Percentiles rank a stretch among this genome's conserved stretches.
These are phyloP conservation scores for Theileria equi DNA, from an alignment of 169 alveolate genomes.

Conservation along the genomic window DNA sequence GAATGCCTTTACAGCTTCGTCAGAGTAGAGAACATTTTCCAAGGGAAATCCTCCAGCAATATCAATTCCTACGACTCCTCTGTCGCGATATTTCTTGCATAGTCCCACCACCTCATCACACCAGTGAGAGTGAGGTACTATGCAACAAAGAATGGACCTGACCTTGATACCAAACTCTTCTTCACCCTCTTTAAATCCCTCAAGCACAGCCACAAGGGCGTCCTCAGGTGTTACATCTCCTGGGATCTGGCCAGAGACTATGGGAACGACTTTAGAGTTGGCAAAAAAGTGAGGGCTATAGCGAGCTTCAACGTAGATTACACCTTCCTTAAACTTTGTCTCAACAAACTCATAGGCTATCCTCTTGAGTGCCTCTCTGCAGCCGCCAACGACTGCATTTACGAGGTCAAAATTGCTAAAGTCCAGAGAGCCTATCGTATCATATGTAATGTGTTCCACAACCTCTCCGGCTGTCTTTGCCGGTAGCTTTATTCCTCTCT, in stretches of 20 bases:
- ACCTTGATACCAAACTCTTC: slow-evolving; percentile 11
- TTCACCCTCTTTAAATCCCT: slow-evolving; percentile 9
- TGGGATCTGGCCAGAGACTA: slow-evolving; percentile 15
- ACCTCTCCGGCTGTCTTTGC: not conserved
- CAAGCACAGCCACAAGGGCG: slow-evolving; percentile 10
- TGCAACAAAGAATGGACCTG: slow-evolving; percentile 17
- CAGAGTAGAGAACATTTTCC: too few relatives aligned
- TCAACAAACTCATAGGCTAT: slow-evolving; percentile 21
- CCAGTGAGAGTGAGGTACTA: slow-evolving; percentile 14
- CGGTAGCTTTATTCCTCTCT: slow-evolving; percentile 8
- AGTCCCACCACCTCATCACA: slow-evolving; percentile 17
- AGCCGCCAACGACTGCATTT: slow-evolving; percentile 9
- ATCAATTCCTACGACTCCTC: slow-evolving; percentile 26
- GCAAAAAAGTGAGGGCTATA: slow-evolving; percentile 21
- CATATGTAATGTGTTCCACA: slow-evolving; percentile 2
- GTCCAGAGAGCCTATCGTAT: not conserved
- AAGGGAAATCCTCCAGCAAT: too few relatives aligned
- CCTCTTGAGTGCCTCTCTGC: slow-evolving; percentile 14
- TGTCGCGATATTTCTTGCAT: slow-evolving; percentile 13
- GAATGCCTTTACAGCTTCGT: slow-evolving; percentile 21
- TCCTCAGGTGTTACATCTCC: slow-evolving; percentile 4
- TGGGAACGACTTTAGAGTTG: not conserved
- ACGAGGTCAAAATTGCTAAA: not conserved
- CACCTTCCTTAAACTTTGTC: slow-evolving; percentile 21
- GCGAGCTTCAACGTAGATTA: slow-evolving; percentile 9